Percentiles rank a stretch among this genome's conserved stretches.
Evolutionary conservation across 495 filamentous ascomycete species (phyloP).

Genomic region (Penicillium lagena): DNA sequence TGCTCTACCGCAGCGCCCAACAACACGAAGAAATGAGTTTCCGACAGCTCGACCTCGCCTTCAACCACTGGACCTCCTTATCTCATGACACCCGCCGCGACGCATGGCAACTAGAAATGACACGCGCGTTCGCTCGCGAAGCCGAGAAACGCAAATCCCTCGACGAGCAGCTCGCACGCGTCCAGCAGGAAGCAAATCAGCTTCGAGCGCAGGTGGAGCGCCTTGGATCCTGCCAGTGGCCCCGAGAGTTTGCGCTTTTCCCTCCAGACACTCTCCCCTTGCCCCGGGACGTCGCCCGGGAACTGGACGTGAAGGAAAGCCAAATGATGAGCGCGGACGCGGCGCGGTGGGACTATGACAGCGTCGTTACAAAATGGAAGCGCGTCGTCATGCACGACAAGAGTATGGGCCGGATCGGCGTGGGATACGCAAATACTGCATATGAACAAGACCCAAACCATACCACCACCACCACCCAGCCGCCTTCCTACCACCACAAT

Average conservation of each 20-base stretch:
- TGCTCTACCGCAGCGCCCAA: slow-evolving; percentile 40
- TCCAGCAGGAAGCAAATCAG: slow-evolving; percentile 66
- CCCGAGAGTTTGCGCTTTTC: slow-evolving; percentile 62
- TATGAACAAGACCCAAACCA: too few species aligned
- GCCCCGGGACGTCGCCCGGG: slow-evolving; percentile 36
- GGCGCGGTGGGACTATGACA: slow-evolving; percentile 50
- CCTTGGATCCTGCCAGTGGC: slow-evolving; percentile 60
- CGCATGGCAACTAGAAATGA: slow-evolving; percentile 72
- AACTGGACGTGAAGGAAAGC: slow-evolving; percentile 32
- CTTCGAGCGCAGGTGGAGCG: slow-evolving; percentile 64
- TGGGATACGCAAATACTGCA: slow-evolving; percentile 13
- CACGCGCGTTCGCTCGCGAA: slow-evolving; percentile 63
- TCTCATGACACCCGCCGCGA: slow-evolving; percentile 50
- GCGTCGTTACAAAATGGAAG: slow-evolving; percentile 52
- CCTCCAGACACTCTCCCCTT: slow-evolving; percentile 59
- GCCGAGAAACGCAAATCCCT: slow-evolving; percentile 57
- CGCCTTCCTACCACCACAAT: slow-evolving; percentile 11
- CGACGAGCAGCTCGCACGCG: slow-evolving; percentile 53
- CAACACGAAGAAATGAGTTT: slow-evolving; percentile 55
- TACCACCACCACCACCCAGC: slow-evolving; percentile 1
- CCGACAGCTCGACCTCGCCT: slow-evolving; percentile 64
- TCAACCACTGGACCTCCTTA: slow-evolving; percentile 61
- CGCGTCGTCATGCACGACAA: slow-evolving; percentile 45
- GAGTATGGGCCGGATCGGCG: slow-evolving; percentile 37
- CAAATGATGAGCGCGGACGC: slow-evolving; percentile 25